phyloP scores from a whole-genome alignment of 2,329 filamentous ascomycete genomes.

The Ophiostoma tasmaniense region DNA sequence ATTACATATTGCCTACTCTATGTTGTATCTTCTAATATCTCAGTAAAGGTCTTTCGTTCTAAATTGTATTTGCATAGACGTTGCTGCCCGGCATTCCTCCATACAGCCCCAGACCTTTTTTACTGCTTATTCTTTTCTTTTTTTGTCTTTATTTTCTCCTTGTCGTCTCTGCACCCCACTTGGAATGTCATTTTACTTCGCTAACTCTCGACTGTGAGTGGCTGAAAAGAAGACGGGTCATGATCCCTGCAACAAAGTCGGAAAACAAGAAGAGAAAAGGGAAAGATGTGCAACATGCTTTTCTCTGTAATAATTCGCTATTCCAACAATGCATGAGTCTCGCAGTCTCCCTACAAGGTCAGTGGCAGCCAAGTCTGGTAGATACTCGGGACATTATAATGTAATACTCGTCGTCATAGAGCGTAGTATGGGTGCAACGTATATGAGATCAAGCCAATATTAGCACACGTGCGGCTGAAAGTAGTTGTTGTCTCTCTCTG shows the following conservation, averaged over 20 bases:
- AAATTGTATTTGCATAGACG: neutral
- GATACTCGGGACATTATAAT: neutral
- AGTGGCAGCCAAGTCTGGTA: neutral
- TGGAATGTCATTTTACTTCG: neutral
- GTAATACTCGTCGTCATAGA: neutral
- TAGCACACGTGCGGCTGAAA: neutral
- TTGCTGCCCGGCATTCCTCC: too few relatives aligned
- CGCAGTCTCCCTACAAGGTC: neutral
- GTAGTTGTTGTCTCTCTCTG: neutral
- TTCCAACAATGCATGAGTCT: neutral
- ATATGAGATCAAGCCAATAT: neutral
- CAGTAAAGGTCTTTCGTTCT: neutral
- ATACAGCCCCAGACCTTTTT: neutral
- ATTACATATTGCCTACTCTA: neutral
- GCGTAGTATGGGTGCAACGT: neutral
- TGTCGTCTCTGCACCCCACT: neutral
- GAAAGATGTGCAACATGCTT: neutral
- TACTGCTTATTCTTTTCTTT: neutral
- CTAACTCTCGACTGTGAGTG: neutral
- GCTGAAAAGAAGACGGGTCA: neutral
- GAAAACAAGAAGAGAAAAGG: neutral
- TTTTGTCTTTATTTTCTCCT: neutral
- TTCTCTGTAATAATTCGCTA: neutral
- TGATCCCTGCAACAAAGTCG: neutral
- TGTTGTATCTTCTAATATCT: neutral